Percentiles rank a stretch among this genome's conserved stretches.
Evolutionary conservation across 2,329 filamentous ascomycete species (phyloP).

Genomic region (Sphaerostilbella broomeana): DNA sequence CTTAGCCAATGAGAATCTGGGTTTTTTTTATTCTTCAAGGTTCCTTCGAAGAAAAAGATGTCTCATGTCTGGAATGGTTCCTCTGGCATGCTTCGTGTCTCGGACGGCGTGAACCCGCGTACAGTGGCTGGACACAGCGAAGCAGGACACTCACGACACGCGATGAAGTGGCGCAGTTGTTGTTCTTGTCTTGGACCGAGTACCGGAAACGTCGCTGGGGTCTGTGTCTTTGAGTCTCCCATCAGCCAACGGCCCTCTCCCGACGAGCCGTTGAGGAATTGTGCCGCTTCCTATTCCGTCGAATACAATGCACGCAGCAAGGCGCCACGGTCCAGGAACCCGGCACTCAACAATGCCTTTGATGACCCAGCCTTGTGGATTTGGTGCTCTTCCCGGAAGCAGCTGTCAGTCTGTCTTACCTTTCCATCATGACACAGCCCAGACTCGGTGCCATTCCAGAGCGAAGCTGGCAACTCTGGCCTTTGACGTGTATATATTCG

Average conservation of each 20-base stretch:
- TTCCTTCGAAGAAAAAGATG: neutral
- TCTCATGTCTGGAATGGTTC: conserved; percentile 9
- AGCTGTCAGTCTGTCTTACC: conserved; percentile 1
- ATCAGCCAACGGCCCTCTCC: no score
- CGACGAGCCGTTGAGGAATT: conserved; percentile 2
- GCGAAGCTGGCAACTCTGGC: neutral
- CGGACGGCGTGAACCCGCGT: no score
- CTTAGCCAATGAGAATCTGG: conserved; percentile 3
- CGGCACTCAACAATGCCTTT: conserved; percentile 7
- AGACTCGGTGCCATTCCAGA: conserved; percentile 3
- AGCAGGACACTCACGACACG: neutral
- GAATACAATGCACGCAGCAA: conserved; percentile 1
- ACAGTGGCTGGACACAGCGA: neutral
- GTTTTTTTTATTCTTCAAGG: neutral
- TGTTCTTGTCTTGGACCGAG: neutral
- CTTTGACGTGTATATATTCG: conserved; percentile 6
- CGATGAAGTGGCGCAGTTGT: neutral
- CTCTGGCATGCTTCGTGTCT: neutral
- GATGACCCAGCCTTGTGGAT: neutral
- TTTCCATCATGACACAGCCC: neutral
- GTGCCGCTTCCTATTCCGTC: neutral
- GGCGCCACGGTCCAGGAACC: no score
- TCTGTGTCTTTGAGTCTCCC: neutral
- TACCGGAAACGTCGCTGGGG: neutral
- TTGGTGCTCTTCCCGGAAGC: neutral